Evolutionary conservation across 768 basidiomycete genomes (phyloP).

Genomic region (Boletus rufocinnamomeus): DNA sequence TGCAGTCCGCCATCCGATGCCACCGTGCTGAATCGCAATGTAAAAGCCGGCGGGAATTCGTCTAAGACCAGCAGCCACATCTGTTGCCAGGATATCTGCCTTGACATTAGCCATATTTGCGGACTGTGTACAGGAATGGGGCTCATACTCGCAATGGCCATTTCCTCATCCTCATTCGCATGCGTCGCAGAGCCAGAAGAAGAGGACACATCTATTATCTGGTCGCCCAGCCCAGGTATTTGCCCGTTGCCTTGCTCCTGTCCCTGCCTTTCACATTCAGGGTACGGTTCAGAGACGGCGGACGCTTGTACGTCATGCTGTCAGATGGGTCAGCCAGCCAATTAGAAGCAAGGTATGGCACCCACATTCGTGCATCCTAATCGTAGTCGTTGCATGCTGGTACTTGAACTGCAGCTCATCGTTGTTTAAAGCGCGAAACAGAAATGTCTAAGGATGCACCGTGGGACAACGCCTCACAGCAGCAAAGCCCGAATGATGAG

Average conservation of each 20-base stretch:
- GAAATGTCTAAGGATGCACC: no score
- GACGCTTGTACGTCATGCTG: background rate
- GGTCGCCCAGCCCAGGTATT: background rate
- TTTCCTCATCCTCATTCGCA: background rate
- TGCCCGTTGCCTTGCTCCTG: background rate
- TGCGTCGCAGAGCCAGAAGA: background rate
- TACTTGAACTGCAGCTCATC: no score
- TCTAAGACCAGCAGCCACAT: background rate
- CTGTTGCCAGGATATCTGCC: constrained; percentile 2
- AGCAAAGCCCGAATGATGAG: no score
- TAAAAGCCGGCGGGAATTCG: constrained; percentile 4
- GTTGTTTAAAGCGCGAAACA: no score
- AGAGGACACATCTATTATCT: background rate
- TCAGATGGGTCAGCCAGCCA: background rate
- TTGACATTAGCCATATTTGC: background rate
- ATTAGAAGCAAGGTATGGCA: no score
- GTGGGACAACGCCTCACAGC: no score
- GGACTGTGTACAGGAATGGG: background rate
- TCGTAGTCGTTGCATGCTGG: no score
- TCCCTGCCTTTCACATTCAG: no score
- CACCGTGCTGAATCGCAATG: background rate
- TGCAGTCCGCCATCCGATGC: background rate
- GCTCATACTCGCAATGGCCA: background rate
- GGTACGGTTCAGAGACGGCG: background rate
- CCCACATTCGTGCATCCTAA: no score